Evolutionary conservation across 2,329 filamentous ascomycete genomes (phyloP).

Genomic region (Daldinia eschscholtzii): DNA sequence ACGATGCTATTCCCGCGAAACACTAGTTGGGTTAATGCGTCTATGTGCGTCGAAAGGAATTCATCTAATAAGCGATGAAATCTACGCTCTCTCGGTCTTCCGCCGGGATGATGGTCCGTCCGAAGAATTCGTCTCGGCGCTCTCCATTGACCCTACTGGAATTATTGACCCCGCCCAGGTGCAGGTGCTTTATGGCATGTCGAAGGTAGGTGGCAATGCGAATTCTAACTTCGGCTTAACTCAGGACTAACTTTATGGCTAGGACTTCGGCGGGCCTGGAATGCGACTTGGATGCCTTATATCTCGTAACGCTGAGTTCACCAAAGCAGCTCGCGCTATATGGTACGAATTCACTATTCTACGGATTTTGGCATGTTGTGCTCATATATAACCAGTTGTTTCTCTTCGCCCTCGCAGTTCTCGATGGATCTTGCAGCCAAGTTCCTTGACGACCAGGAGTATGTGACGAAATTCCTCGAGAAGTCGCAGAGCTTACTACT

Average conservation of each 20-base stretch:
- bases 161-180: slow-evolving; percentile 42
- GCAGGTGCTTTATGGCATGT: slow-evolving; percentile 46
- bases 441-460: slow-evolving; percentile 42
- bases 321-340: slow-evolving; percentile 37
- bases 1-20: slow-evolving; percentile 43
- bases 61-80: slow-evolving; percentile 46
- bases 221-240: background rate
- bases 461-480: slow-evolving; percentile 35
- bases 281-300: slow-evolving; percentile 45
- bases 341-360: slow-evolving; percentile 30
- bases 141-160: slow-evolving; percentile 36
- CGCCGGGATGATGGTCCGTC: slow-evolving; percentile 19
- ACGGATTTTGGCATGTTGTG: background rate
- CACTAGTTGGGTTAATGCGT: slow-evolving; percentile 39
- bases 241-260: slow-evolving; percentile 5
- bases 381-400: slow-evolving; percentile 27
- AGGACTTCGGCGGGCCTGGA: slow-evolving; percentile 43
- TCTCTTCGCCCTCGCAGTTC: slow-evolving; percentile 43
- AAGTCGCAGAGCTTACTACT: slow-evolving; percentile 30
- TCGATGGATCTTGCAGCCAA: slow-evolving; percentile 44
- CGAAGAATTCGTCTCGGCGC: slow-evolving; percentile 40
- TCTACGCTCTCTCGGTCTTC: slow-evolving; percentile 45
- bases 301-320: slow-evolving; percentile 41
- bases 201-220: slow-evolving; percentile 32
- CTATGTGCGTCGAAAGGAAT: slow-evolving; percentile 45